A percentile compares a stretch with the other conserved stretches of the same genome.
Conservation (phyloP, 2,329 filamentous ascomycete genomes). For the Bipolaris oryzae region DNA sequence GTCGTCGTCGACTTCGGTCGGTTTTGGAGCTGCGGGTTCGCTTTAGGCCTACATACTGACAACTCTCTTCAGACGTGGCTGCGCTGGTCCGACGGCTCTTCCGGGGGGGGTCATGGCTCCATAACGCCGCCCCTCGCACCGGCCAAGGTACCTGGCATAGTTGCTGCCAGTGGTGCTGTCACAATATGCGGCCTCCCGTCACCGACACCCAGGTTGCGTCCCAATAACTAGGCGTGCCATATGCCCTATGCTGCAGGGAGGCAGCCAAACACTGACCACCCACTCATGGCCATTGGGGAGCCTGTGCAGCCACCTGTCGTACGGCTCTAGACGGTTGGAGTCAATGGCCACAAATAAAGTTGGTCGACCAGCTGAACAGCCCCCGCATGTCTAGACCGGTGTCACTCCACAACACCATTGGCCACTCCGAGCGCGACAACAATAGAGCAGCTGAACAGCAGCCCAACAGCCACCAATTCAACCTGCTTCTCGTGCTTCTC, state of each 20-base stretch:
- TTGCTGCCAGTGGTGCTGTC: conserved; percentile 3
- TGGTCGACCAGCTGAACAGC: conserved; percentile 21
- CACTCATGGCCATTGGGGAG: conserved; percentile 1
- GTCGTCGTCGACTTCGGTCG: conserved; percentile 41
- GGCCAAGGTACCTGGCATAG: neutral
- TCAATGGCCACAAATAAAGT: conserved; percentile 16
- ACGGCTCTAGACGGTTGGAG: conserved; percentile 18
- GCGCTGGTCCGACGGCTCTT: neutral
- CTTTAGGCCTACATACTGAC: conserved; percentile 47
- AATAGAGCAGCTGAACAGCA: conserved; percentile 25
- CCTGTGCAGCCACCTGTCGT: conserved; percentile 8
- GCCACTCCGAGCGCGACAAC: conserved; percentile 9
- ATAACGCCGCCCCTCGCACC: neutral
- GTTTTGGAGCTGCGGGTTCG: conserved; percentile 48
- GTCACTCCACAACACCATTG: conserved; percentile 22
- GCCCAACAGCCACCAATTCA: conserved; percentile 19
- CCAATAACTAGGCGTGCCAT: conserved; percentile 10
- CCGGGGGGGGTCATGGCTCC: neutral
- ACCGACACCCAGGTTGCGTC: conserved; percentile 6
- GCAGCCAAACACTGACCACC: conserved; percentile 18
- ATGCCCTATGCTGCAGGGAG: conserved; percentile 21
- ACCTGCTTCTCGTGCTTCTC: conserved; percentile 6
- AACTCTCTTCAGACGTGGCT: neutral
- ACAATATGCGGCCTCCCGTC: conserved; percentile 15
- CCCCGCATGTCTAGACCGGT: conserved; percentile 27